Base-by-base conservation (phyloP, 139 green algal genomes). In the Axilococcus clingmanii region DNA sequence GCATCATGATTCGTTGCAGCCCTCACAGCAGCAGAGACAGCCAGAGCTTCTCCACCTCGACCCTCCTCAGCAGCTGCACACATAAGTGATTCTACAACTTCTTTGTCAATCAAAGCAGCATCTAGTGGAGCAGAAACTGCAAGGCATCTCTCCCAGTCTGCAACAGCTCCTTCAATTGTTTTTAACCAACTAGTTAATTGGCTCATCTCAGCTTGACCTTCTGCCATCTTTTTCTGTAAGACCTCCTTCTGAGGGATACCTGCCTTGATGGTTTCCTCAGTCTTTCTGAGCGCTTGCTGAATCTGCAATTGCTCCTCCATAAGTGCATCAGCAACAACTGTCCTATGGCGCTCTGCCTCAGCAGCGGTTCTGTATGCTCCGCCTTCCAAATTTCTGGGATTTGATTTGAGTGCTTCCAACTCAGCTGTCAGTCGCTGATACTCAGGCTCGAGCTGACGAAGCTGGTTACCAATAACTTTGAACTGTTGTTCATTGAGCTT, bases 291-390 rank as follows among this genome's bases (percentile, higher is more conserved):
- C n/a, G 78, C 81, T 4, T 69, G 87, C 67, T 94, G 84, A n/a
- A 85, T 78, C 53, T 86, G 77, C 24, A 94, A 66, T 75, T 91
- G 83, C 67, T 86, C 79, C 50, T 83, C 79, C 34, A 88, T 83
- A 23, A 75, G 72, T 2, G 75, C 73, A 42, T 89, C 81, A 27
- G 75, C 69, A 28, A 85, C 55, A 66, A 82, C 71, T 4, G 66
- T 51, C 14, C 77, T 57, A 53, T 93, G 79, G 3, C 84, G 71
- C 65, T 93, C 84, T 75, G 85, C 85, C 60, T 93, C 84, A 7
- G 79, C 72, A 17, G 75, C 62, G 14, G 52, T 78, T 29, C 83
- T 67, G 61, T 84, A 90, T 19, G 75, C 78, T 50, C 76, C 74
- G 40, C 88, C 78, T 51, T 84, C 46, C 33, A 71, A 68, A 2